Base-by-base conservation (phyloP, 768 basidiomycete genomes). In the Collybiopsis luxurians region DNA sequence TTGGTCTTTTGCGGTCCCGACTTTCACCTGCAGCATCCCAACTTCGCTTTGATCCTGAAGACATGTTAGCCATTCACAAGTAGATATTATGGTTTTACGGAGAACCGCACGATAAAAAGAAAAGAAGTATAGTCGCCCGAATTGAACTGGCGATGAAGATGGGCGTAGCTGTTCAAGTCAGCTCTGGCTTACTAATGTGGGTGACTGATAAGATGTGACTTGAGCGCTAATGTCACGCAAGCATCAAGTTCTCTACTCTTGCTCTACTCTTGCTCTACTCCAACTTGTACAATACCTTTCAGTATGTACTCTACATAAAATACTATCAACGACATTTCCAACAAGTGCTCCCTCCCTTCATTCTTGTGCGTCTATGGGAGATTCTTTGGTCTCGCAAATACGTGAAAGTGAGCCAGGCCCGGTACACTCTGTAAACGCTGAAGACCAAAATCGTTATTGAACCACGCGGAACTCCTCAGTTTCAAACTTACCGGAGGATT, bases 381-480 rank as follows among this genome's bases (percentile, higher is more conserved):
- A n/a, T n/a, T n/a, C n/a, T n/a, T 87, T 64, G 69, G 78, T 48
- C 81, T 77, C 6, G 89, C 91, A 68, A 95, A 94, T 28, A 94
- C 90, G 60, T 95, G 92, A n/a, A 89, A 80, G 67, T 95, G 92
- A 0, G 90, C 88, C 44, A 95, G 75, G 15, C 84, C 87, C 2
- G 82, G 87, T 28, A 95, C 83, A 58, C 90, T 93, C 64, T 95
- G 92, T 54, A 93, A 68, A 65, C 91, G 82, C 90, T 90, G 69
- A 27, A 51, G 31, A 53, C 26, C 42, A 36, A n/a, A 4, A 5
- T 34, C 31, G 31, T 6, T 34, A 34, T 5, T 34, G 31, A 13
- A 5, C 13, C 31, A 34, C 5, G 13, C 15, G 11, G 52, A 12
- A 57, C 23, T 39, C 24, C 11, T 30, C 1, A 48, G 10, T 34